These are phyloP conservation scores for Lachancea quebecensis DNA, from an alignment of 805 yeast species.

Conservation along the genomic window DNA sequence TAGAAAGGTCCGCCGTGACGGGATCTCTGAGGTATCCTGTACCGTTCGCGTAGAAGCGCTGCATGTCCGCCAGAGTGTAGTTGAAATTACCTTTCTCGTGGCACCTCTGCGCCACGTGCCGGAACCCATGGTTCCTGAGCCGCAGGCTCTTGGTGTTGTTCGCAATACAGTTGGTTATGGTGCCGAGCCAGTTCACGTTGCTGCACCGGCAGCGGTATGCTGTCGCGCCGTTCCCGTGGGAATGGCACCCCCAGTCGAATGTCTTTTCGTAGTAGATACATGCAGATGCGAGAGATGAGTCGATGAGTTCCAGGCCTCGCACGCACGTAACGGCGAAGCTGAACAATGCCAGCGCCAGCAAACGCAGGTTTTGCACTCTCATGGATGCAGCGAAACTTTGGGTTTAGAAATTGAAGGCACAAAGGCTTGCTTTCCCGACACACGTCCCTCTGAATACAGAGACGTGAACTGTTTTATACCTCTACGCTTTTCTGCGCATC, in stretches of 20 bases:
- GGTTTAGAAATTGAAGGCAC: no score
- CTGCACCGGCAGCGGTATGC: slow-evolving; percentile 37
- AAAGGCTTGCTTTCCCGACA: no score
- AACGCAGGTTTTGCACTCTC: not conserved
- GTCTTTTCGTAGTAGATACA: slow-evolving; percentile 36
- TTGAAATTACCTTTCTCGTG: slow-evolving; percentile 29
- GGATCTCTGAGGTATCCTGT: slow-evolving; percentile 31
- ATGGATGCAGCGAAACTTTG: not conserved
- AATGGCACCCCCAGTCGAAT: slow-evolving; percentile 40
- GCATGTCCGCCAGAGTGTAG: slow-evolving; percentile 32
- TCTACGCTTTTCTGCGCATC: not conserved
- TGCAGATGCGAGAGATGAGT: slow-evolving; percentile 36
- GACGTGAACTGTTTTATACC: not conserved
- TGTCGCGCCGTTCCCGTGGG: slow-evolving; percentile 30
- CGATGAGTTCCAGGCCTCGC: slow-evolving; percentile 24
- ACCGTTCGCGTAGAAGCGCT: slow-evolving; percentile 32
- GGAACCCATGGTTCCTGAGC: slow-evolving; percentile 34
- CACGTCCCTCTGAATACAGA: no score
- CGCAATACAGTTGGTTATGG: slow-evolving; percentile 38
- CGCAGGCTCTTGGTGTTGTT: slow-evolving; percentile 27
- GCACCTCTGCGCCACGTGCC: slow-evolving; percentile 35
- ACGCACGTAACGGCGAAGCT: not conserved
- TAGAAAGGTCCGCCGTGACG: slow-evolving; percentile 16
- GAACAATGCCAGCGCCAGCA: slow-evolving; percentile 3
- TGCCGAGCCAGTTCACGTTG: slow-evolving; percentile 39